These are phyloP conservation scores for Phlyctochytrium arcticum DNA, from an alignment of 192 early-diverging fungal genomes.

Conservation along the genomic window DNA sequence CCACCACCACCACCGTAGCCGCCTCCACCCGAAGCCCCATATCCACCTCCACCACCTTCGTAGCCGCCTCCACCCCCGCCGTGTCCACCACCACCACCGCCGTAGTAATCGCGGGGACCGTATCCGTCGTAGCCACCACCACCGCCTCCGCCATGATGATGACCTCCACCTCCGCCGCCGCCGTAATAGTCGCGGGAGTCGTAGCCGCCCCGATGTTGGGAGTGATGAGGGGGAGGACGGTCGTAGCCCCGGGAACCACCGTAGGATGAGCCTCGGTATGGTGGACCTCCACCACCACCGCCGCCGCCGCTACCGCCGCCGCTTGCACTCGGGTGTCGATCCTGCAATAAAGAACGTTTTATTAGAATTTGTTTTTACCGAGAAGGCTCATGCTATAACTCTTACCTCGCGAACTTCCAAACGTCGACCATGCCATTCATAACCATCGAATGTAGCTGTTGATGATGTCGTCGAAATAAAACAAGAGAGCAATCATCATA, in stretches of 20 bases:
- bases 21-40: conserved; percentile 8
- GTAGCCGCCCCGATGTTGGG: too few relatives aligned
- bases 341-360: not conserved
- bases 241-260: not conserved
- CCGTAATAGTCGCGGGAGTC: conserved; percentile 19
- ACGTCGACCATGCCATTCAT: conserved; percentile 69
- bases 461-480: too few relatives aligned
- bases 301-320: not conserved
- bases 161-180: conserved; percentile 7
- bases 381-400: not conserved
- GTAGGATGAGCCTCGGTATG: not conserved
- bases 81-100: conserved; percentile 4
- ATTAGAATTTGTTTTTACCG: too few relatives aligned
- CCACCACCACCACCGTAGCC: not conserved
- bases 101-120: too few relatives aligned
- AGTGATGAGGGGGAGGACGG: conserved; percentile 4
- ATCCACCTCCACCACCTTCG: conserved; percentile 3
- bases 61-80: not conserved
- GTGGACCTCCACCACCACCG: not conserved
- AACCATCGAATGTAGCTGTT: conserved; percentile 79
- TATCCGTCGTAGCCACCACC: not conserved
- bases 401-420: conserved; percentile 79
- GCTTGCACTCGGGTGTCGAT: not conserved
- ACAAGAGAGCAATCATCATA: too few relatives aligned
- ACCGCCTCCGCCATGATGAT: not conserved